These are phyloP conservation scores for Didymella lethalis DNA, from an alignment of 2,329 filamentous ascomycete genomes.

Conservation along the genomic window DNA sequence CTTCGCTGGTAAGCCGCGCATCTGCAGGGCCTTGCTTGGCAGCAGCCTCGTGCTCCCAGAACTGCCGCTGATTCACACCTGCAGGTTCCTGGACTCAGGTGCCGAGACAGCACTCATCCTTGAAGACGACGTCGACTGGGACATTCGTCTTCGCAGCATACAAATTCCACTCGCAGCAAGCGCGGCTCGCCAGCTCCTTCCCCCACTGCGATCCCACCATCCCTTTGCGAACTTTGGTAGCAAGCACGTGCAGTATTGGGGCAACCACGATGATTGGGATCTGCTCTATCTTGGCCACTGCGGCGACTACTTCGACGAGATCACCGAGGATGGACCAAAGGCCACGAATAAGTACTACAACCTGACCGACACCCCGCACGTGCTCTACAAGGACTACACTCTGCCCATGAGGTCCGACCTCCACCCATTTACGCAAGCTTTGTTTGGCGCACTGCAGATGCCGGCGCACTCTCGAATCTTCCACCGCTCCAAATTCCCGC, in stretches of 20 bases:
- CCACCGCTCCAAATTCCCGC: constrained; percentile 53
- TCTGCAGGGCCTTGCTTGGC: constrained; percentile 20
- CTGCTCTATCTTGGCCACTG: constrained; percentile 57
- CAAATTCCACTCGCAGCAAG: constrained; percentile 54
- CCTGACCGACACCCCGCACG: constrained; percentile 44
- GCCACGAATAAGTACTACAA: constrained; percentile 37
- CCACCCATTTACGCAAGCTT: constrained; percentile 51
- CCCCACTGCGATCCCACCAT: constrained; percentile 31
- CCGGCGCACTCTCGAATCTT: constrained; percentile 50
- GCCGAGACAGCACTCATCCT: constrained; percentile 55
- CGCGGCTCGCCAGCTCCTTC: constrained; percentile 50
- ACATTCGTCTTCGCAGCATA: constrained; percentile 54
- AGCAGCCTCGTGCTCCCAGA: constrained; percentile 7
- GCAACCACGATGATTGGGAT: constrained; percentile 52
- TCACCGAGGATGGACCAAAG: constrained; percentile 41
- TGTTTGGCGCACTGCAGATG: constrained; percentile 49
- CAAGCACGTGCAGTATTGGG: constrained; percentile 52
- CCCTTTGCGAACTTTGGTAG: constrained; percentile 27
- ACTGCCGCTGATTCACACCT: constrained; percentile 23
- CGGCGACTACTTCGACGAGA: constrained; percentile 52
- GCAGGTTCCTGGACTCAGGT: constrained; percentile 54
- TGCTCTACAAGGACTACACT: constrained; percentile 49
- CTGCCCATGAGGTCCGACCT: constrained; percentile 49
- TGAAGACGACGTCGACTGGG: constrained; percentile 58
- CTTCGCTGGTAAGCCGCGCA: constrained; percentile 47